These are phyloP conservation scores for Exophiala oligosperma DNA, from an alignment of 2,329 filamentous ascomycete species.

Conservation along the genomic window DNA sequence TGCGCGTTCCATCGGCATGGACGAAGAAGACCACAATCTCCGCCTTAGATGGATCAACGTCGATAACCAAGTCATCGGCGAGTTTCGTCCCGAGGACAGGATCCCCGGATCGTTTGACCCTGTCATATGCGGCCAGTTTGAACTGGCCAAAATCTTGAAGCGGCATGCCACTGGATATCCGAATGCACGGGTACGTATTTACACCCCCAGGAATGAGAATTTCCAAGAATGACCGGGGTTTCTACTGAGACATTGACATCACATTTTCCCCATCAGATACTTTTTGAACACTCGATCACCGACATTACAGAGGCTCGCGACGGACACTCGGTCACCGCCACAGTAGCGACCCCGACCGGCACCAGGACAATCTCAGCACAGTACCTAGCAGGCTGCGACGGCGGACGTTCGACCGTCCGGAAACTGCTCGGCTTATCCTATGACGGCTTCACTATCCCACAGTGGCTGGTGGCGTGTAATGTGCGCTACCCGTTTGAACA, in stretches of 20 bases:
- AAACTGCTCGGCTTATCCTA: constrained; percentile 25
- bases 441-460: constrained; percentile 35
- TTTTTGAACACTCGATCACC: too few relatives aligned
- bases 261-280: too few relatives aligned
- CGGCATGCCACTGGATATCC: background rate
- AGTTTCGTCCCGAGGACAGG: background rate
- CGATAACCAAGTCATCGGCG: background rate
- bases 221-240: constrained; percentile 3
- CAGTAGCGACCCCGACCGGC: too few relatives aligned
- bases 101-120: background rate
- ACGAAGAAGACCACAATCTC: background rate
- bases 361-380: too few relatives aligned
- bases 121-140: constrained; percentile 19
- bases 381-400: too few relatives aligned
- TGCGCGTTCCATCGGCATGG: background rate
- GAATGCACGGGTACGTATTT: too few relatives aligned
- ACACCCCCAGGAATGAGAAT: too few relatives aligned
- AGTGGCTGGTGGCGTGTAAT: constrained; percentile 23
- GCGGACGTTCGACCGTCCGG: too few relatives aligned
- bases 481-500: constrained; percentile 27
- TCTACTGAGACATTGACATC: too few relatives aligned
- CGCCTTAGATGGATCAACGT: background rate
- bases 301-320: too few relatives aligned
- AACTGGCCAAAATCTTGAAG: constrained; percentile 19
- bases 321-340: too few relatives aligned